Evolutionary conservation across 257 asterid genomes (phyloP).

Genomic region (Salvia miltiorrhiza): DNA sequence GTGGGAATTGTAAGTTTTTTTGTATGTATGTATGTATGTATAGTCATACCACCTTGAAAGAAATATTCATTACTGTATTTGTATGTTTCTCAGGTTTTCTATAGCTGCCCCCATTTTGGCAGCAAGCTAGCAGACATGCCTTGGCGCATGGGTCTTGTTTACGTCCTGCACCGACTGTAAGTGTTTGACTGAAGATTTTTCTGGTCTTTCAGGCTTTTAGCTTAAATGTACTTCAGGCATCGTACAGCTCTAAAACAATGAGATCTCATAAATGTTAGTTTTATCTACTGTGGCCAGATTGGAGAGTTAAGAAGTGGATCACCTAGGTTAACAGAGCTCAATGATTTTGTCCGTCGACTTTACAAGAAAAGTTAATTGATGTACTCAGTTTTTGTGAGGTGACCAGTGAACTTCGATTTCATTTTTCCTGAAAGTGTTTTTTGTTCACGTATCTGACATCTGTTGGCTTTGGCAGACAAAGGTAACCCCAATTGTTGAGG

Average conservation of each 20-base stretch:
- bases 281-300: slow-evolving; percentile 52
- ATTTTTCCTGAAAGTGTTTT: slow-evolving; percentile 1
- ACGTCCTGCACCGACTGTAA: slow-evolving; percentile 98
- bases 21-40: background rate
- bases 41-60: slow-evolving; percentile 3
- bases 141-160: slow-evolving; percentile 98
- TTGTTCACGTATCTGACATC: slow-evolving; percentile 25
- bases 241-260: slow-evolving; percentile 6
- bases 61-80: slow-evolving; percentile 6
- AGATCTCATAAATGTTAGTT: slow-evolving; percentile 15
- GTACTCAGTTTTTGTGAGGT: slow-evolving; percentile 99
- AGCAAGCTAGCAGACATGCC: slow-evolving; percentile 99
- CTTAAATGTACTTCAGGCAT: slow-evolving; percentile 7
- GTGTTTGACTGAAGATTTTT: slow-evolving; percentile 28
- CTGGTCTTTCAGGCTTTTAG: background rate
- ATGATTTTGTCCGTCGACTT: slow-evolving; percentile 72
- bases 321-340: slow-evolving; percentile 86
- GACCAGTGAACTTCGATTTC: slow-evolving; percentile 13
- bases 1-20: slow-evolving; percentile 72
- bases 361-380: slow-evolving; percentile 69
- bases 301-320: slow-evolving; percentile 99
- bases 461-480: slow-evolving; percentile 66
- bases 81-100: slow-evolving; percentile 66
- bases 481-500: slow-evolving; percentile 97
- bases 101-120: slow-evolving; percentile 98